Base-by-base conservation (phyloP, 2,329 filamentous ascomycete species). In the Pestalotiopsis sp. region DNA sequence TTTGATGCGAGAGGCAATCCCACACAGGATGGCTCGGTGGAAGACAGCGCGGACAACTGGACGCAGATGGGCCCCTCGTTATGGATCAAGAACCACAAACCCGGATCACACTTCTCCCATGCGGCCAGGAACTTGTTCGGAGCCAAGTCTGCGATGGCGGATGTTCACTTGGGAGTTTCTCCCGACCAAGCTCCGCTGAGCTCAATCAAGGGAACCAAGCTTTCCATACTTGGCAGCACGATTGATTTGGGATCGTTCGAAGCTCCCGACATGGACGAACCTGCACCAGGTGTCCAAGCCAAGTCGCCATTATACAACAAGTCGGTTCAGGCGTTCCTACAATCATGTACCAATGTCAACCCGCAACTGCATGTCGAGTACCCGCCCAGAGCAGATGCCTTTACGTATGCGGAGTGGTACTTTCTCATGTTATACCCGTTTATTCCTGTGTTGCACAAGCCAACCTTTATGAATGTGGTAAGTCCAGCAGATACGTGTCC, bases 161-260 rank as follows among this genome's bases (percentile, higher is more conserved):
- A 92, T 75, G 90, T 88, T 75, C 92, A 92, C 72, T 83, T 93
- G 4, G 92, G 91, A 49, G 89, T 89, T 20, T 87, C 86, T 2
- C 85, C 86, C 6, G 89, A 91, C 67, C 89, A 87, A 73, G 87
- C 88, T 9, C 88, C 89, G 65, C 80, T 94, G 49, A 93, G 90
- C 79, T 90, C 91, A 7, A 91, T 95, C 75, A 91, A 91, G 74
- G 93, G 92, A 61, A 94, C 92, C 0, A 89, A 88, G 9, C 83
- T 96, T n/a, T 91, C 92, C 1, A 89, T 97, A 66, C 88, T 96
- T 57, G 93, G 93, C 41, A 92, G 92, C 73, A 91, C 92, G 60
- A 92, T 96, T 74, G 92, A 97, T 78, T 87, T 95, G 57, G 90
- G 91, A 13, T 89, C 91, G 59, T 94, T 93, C 75, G 86, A 91